These are phyloP conservation scores for Trichoderma harzianum DNA, from an alignment of 2,329 filamentous ascomycete genomes.

Conservation along the genomic window DNA sequence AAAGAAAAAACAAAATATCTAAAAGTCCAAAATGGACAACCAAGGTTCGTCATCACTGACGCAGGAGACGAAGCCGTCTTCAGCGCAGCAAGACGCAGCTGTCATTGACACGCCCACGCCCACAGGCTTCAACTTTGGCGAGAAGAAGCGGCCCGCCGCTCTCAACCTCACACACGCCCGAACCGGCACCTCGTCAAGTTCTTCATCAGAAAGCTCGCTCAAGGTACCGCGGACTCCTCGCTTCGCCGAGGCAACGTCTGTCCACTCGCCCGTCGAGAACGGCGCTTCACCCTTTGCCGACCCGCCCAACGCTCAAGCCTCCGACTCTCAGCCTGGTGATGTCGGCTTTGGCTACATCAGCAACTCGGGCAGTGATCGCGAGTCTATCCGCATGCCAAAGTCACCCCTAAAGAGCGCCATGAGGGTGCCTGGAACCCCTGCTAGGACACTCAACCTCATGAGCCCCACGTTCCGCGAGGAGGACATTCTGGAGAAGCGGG, in stretches of 20 bases:
- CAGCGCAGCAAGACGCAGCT: background rate
- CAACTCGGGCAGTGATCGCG: conserved; percentile 51
- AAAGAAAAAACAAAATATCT: background rate
- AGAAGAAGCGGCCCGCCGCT: conserved; percentile 55
- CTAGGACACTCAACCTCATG: conserved; percentile 70
- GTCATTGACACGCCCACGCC: conserved; percentile 24
- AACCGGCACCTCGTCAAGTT: conserved; percentile 48
- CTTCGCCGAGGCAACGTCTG: conserved; percentile 76
- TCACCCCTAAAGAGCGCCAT: conserved; percentile 87
- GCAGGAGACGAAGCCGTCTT: background rate
- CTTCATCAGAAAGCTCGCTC: conserved; percentile 53
- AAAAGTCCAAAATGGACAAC: conserved; percentile 31
- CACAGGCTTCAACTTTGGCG: conserved; percentile 31
- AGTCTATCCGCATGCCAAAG: conserved; percentile 61
- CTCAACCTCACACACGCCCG: conserved; percentile 51
- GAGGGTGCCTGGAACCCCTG: conserved; percentile 80
- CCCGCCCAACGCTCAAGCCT: conserved; percentile 49
- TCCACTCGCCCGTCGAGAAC: conserved; percentile 70
- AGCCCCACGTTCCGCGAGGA: conserved; percentile 93
- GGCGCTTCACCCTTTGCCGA: conserved; percentile 57
- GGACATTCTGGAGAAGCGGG: conserved; percentile 79
- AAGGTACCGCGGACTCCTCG: conserved; percentile 72
- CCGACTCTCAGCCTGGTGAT: conserved; percentile 73
- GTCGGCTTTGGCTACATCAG: conserved; percentile 91
- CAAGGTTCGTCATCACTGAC: conserved; percentile 36